Conservation (phyloP, 1,284 basidiomycete species). For the Irpex sp. region DNA sequence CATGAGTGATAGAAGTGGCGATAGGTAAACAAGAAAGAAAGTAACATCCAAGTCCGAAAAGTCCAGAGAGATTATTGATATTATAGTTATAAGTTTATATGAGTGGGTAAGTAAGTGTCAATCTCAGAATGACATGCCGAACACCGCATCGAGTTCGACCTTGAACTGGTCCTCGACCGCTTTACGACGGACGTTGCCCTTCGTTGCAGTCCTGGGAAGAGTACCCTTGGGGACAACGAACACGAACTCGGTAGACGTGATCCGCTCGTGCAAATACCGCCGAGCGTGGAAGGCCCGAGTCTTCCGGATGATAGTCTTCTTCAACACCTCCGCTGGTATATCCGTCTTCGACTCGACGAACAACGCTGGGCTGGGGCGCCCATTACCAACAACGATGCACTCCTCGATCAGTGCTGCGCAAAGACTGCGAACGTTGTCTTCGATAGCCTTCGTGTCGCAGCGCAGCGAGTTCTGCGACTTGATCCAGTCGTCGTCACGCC, state of each 20-base stretch:
- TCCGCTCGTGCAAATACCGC: conserved; percentile 66
- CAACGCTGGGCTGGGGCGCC: conserved; percentile 61
- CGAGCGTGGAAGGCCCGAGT: conserved; percentile 60
- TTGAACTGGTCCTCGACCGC: conserved; percentile 59
- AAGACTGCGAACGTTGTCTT: conserved; percentile 59
- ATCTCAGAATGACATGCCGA: conserved; percentile 10
- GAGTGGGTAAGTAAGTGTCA: not conserved
- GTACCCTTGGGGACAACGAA: conserved; percentile 54
- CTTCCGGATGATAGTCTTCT: conserved; percentile 60
- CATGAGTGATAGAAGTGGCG: no score
- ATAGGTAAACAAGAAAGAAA: not conserved
- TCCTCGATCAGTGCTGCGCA: conserved; percentile 54
- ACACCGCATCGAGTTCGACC: conserved; percentile 47
- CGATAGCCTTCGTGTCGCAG: conserved; percentile 73
- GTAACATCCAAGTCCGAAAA: not conserved
- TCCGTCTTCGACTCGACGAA: conserved; percentile 49
- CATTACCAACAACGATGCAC: conserved; percentile 64
- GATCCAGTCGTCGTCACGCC: conserved; percentile 76
- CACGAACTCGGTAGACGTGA: conserved; percentile 49
- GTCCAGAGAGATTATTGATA: no score
- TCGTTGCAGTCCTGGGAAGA: conserved; percentile 65
- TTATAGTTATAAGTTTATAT: no score
- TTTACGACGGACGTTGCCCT: conserved; percentile 64
- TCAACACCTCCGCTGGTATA: conserved; percentile 40
- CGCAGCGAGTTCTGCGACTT: conserved; percentile 71